Base-by-base conservation (phyloP, 208 protist species). In the Acanthamoeba polyphaga region DNA sequence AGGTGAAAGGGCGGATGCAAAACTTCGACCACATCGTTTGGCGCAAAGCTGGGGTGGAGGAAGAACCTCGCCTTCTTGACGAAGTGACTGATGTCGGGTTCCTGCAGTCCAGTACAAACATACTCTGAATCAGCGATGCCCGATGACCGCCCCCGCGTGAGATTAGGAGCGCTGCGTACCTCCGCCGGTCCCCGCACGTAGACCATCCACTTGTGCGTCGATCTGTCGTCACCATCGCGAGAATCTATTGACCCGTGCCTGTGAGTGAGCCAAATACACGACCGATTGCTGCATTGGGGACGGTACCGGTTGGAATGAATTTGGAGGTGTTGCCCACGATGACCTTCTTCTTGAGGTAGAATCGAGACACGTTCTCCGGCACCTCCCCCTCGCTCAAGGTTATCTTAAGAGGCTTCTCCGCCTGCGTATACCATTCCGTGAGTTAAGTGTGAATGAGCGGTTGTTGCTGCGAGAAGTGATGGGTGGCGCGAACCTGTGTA, bases 11-110 rank as follows among this genome's bases (percentile, higher is more conserved):
- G 95, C 15, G 95, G 92, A 32, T 92, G 60, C 32, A 80, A 53
- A n/a, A 96, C 88, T 72, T 96, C 95, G 27, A 96, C 84, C 13
- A 95, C 43, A 74, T 96, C 95, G 66, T 96, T 87, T 10, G 95
- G 95, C 34, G 87, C 87, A 72, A 95, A 96, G 24, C 70, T 93
- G 15, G 95, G 95, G 64, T 96, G 95, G 6, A 96, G 78, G 62
- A 95, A 96, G 64, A 96, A 96, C 17, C 95, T 27, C 13, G 94
- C 95, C 82, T 95, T 96, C 43, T 38, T 62, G 27, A 95, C 93
- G 34, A 76, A 95, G 7, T 68, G 53, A 32, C 60, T 88, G 22
- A 95, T 66, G 58, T 91, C 76, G 8, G 76, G 93, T 38, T 89
- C 80, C 60, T 93, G 60, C 15, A 93, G 13, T 72, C 2, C 10